A percentile compares a stretch with the other conserved stretches of the same genome.
Conservation (phyloP, 345 rosid genomes). For the Tarenaya hassleriana region DNA sequence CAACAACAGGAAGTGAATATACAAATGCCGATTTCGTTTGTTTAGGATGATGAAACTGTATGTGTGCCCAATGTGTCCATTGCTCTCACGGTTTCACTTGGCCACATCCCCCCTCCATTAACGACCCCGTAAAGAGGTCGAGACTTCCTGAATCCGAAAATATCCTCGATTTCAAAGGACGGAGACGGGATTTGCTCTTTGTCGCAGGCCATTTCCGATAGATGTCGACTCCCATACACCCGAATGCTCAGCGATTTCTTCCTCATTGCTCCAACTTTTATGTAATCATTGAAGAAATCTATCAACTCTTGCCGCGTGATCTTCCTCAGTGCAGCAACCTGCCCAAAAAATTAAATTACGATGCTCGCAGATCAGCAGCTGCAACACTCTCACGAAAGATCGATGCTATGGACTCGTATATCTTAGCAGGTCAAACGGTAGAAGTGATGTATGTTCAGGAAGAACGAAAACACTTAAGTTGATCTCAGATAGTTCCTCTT, state of each 20-base stretch:
- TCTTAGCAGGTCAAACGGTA: neutral
- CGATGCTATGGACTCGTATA: neutral
- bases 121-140: constrained; percentile 77
- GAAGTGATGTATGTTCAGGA: neutral
- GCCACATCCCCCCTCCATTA: constrained; percentile 59
- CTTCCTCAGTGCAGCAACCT: constrained; percentile 63
- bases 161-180: constrained; percentile 42
- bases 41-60: no score
- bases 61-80: no score
- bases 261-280: constrained; percentile 57
- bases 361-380: neutral
- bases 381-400: neutral
- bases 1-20: no score
- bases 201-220: constrained; percentile 39
- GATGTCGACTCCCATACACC: constrained; percentile 57
- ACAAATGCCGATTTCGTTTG: no score
- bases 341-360: constrained; percentile 20
- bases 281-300: constrained; percentile 60
- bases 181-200: constrained; percentile 33
- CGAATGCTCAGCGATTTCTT: constrained; percentile 56
- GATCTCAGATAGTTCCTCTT: neutral
- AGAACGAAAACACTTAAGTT: neutral
- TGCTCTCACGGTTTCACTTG: constrained; percentile 37
- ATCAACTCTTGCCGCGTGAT: constrained; percentile 61
- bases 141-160: constrained; percentile 67